Evolutionary conservation across 2,329 filamentous ascomycete species (phyloP), one percentile per base, ranked within the genome.

Genomic region (Cladosporium sp.): DNA sequence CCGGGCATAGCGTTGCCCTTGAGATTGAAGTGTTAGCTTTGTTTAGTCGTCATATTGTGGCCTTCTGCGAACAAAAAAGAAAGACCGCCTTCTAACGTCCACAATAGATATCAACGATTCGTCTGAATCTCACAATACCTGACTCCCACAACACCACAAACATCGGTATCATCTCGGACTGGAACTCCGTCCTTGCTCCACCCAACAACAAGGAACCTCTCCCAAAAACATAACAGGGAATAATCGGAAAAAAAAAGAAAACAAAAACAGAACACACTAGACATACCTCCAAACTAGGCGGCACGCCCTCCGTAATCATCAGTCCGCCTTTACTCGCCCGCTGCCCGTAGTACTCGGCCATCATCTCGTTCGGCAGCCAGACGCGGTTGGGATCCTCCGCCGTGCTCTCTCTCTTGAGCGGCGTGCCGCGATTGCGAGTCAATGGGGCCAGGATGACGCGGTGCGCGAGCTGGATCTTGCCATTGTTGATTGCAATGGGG

Each of bases 381-480:
- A 72, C 44, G 53, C 72, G 68, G 64, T 84, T 76, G 63, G 86
- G 79, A 62, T 76, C 80, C 68, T 84, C 82, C 0, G 77, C 70
- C 0, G 80, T 83, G 33, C 79, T 82, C 8, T 75, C 70, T 11
- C 33, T 23, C 14, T 78, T 78, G 44, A 80, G 62, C 3, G 84
- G 83, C 6, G 80, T 73, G 55, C 79, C 80, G 52, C 80, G 76
- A 74, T 80, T 79, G 53, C 80, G 77, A n/a, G 85, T 87, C 63
- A 89, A 76, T 1, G 86, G 86, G 1, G 86, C 83, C 78, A 89
- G 82, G 49, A 80, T 81, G 49, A 89, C 71, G 59, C 83, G 81
- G 69, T 86, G 84, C 58, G 80, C 77, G 35, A 88, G 80, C 11
- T 74, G 74, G 52, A 83, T 78, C 52, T 80, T 80, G 67, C 84